Evolutionary conservation across 2,329 filamentous ascomycete species (phyloP).

Genomic region (Aspergillus tubingensis): DNA sequence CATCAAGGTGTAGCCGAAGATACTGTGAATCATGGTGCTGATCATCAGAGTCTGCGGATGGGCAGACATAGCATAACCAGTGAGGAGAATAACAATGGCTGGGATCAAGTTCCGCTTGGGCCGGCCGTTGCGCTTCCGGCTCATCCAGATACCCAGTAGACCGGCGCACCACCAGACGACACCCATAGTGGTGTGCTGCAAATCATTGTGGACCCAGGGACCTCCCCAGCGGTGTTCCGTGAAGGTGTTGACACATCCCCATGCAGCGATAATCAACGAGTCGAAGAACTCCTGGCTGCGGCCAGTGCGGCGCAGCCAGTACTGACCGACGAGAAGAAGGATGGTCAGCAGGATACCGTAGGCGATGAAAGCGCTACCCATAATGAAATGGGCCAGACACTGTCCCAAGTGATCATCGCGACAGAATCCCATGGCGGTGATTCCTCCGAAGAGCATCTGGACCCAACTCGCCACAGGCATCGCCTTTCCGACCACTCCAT

Average conservation of each 20-base stretch:
- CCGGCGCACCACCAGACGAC: conserved; percentile 97
- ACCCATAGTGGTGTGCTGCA: conserved; percentile 99
- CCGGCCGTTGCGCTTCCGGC: conserved; percentile 75
- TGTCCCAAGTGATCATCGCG: conserved; percentile 88
- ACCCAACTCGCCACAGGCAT: conserved; percentile 87
- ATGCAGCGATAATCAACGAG: conserved; percentile 82
- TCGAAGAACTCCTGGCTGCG: conserved; percentile 97
- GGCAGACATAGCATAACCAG: conserved; percentile 92
- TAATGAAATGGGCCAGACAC: conserved; percentile 96
- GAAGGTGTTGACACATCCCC: conserved; percentile 97
- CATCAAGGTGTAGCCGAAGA: conserved; percentile 97
- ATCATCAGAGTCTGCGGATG: conserved; percentile 83
- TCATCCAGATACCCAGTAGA: conserved; percentile 88
- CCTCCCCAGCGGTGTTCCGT: conserved; percentile 94
- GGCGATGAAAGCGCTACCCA: conserved; percentile 94
- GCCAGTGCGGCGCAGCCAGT: conserved; percentile 78
- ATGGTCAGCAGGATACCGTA: conserved; percentile 89
- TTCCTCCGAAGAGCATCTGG: conserved; percentile 95
- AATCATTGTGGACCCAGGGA: conserved; percentile 87
- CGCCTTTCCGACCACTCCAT: conserved; percentile 80
- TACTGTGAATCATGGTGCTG: conserved; percentile 81
- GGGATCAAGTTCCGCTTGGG: conserved; percentile 93
- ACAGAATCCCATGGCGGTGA: conserved; percentile 89
- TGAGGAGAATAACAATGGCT: conserved; percentile 85
- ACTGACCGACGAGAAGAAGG: conserved; percentile 81